Percentiles rank a stretch among this genome's conserved stretches.
These are phyloP conservation scores for Paecilomyces niveus DNA, from an alignment of 2,329 filamentous ascomycete genomes.

Conservation along the genomic window DNA sequence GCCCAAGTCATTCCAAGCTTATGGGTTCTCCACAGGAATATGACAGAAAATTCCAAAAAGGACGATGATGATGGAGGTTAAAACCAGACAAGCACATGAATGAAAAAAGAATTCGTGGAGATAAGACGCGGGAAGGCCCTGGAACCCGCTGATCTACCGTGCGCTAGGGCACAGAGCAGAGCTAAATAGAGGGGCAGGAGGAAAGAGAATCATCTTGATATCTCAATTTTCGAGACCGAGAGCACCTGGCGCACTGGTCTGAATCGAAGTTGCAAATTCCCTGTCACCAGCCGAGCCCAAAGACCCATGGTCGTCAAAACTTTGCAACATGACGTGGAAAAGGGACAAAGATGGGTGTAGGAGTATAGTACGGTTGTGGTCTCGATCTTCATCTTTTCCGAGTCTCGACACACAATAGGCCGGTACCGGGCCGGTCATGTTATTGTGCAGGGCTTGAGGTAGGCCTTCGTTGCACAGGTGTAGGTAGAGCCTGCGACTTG, in stretches of 20 bases:
- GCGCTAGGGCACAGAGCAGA: neutral
- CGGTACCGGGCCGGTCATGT: neutral
- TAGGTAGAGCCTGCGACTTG: neutral
- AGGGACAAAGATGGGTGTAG: neutral
- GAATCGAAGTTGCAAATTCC: neutral
- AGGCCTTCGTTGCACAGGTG: neutral
- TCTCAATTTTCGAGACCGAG: neutral
- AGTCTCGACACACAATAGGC: neutral
- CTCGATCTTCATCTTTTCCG: neutral
- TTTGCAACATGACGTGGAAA: neutral
- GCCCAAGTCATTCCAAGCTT: neutral
- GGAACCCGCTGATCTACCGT: neutral
- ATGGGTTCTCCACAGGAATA: neutral
- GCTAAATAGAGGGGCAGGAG: neutral
- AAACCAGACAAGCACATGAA: neutral
- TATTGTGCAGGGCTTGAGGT: neutral
- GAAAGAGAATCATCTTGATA: neutral
- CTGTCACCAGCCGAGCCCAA: neutral
- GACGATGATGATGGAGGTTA: neutral
- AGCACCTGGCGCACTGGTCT: neutral
- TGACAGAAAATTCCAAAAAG: neutral
- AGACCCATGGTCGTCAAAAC: neutral
- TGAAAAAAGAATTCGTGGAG: neutral
- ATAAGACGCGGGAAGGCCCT: neutral
- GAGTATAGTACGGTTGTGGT: neutral